Conservation (phyloP, 495 filamentous ascomycete species). For the Pyronema omphalodes region DNA sequence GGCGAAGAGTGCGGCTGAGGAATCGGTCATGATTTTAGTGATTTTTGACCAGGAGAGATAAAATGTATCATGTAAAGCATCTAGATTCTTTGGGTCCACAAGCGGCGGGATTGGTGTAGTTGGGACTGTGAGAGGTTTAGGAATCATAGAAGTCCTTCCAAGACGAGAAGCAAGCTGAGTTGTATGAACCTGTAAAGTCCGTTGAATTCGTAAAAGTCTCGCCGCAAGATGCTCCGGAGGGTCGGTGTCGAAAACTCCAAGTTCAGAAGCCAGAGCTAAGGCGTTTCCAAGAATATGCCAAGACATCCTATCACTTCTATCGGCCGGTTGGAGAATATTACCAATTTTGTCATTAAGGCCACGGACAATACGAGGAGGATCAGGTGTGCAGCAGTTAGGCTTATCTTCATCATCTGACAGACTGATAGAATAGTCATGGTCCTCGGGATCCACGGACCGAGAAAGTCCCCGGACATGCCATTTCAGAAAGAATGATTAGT, state of each 20-base stretch:
- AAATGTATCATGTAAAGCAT: slow-evolving; percentile 47
- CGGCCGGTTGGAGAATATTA: slow-evolving; percentile 72
- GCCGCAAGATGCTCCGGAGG: slow-evolving; percentile 22
- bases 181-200: slow-evolving; percentile 71
- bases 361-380: slow-evolving; percentile 29
- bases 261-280: slow-evolving; percentile 73
- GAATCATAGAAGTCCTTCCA: slow-evolving; percentile 84
- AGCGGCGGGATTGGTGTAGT: slow-evolving; percentile 10
- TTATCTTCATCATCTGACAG: slow-evolving; percentile 21
- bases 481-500: slow-evolving; percentile 77
- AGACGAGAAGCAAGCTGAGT: slow-evolving; percentile 82
- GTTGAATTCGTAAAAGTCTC: slow-evolving; percentile 63
- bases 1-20: slow-evolving; percentile 67
- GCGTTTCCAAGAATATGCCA: slow-evolving; percentile 94
- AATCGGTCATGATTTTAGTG: slow-evolving; percentile 70
- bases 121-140: slow-evolving; percentile 20
- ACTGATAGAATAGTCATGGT: slow-evolving; percentile 31
- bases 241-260: slow-evolving; percentile 83
- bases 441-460: slow-evolving; percentile 76
- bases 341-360: slow-evolving; percentile 54
- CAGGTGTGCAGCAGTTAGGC: slow-evolving; percentile 25
- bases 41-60: slow-evolving; percentile 85
- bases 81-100: slow-evolving; percentile 11
- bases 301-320: slow-evolving; percentile 82
- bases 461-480: slow-evolving; percentile 93